Evolutionary conservation across 176 grass and related monocot genomes (phyloP), one percentile per base, ranked within the genome.

Genomic region (Chrysopogon serrulatus): DNA sequence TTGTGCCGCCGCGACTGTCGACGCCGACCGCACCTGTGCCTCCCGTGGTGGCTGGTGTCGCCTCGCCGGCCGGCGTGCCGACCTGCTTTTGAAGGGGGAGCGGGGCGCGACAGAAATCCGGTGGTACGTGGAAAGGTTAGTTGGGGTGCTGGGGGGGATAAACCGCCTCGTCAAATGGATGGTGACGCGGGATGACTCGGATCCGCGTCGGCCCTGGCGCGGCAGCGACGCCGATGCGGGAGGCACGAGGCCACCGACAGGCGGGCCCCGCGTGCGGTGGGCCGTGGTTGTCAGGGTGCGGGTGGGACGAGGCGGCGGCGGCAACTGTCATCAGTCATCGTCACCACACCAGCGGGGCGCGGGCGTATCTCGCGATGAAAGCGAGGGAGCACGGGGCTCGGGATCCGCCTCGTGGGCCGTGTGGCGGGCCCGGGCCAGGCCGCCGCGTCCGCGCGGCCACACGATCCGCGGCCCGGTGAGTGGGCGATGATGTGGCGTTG

Each of bases 111-210:
- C 6, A 15, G 13, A 54, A 62, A 62, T 30, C 72, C 3, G 3
- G 23, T 10, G 33, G 81, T 33, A 68, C 82, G 82, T 89, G 87
- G 87, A 81, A 89, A 89, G 77, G 47, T 21, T 13, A 8, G 87
- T 18, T 28, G 28, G 26, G 51, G 78, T 14, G 71, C 32, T 78
- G 42, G 65, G 83, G n/a, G n/a, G 9, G 78, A 77, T 78, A 68
- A 41, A 41, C 79, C 1, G 18, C 37, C 59, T 23, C 83, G 44
- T 44, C 80, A 43, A 30, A 62, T 26, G 73, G 84, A 86, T 27
- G 41, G 74, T 79, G 88, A 86, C 84, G 31, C 79, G 9, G 37
- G 88, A 6, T 90, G 88, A 90, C 84, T 90, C 79, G 88, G 88
- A 90, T 86, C 88, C 88, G 57, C 62, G 82, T 89, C 83, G 83